A percentile compares a stretch with the other conserved stretches of the same genome.
These are phyloP conservation scores for Erodium maritimum DNA, from an alignment of 345 rosid species.

Conservation along the genomic window DNA sequence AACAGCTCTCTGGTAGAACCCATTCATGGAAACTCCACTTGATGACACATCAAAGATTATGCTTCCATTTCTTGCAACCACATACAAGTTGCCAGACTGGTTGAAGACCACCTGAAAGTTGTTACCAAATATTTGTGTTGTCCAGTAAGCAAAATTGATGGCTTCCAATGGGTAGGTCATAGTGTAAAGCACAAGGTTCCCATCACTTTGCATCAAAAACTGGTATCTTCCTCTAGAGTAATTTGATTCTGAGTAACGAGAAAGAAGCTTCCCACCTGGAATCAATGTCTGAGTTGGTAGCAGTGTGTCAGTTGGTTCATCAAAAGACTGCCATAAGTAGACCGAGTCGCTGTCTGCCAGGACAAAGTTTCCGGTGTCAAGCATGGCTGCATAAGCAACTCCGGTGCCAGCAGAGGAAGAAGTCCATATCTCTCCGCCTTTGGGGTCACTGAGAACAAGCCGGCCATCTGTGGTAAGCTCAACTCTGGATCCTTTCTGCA, in stretches of 20 bases:
- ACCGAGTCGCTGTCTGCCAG: slow-evolving; percentile 7
- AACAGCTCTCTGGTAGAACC: slow-evolving; percentile 31
- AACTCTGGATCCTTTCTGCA: slow-evolving; percentile 26
- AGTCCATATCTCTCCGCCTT: slow-evolving; percentile 21
- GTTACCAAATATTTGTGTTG: not conserved
- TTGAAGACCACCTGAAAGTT: slow-evolving; percentile 29
- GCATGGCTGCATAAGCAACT: slow-evolving; percentile 31
- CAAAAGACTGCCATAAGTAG: slow-evolving; percentile 39
- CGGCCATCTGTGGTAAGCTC: slow-evolving; percentile 20
- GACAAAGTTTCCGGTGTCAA: slow-evolving; percentile 45
- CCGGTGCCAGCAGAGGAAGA: slow-evolving; percentile 5
- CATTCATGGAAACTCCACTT: slow-evolving; percentile 1
- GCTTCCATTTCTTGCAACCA: slow-evolving; percentile 17
- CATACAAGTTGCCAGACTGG: slow-evolving; percentile 31
- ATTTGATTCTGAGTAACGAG: slow-evolving; percentile 19
- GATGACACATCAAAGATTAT: slow-evolving; percentile 1
- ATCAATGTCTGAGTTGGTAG: slow-evolving; percentile 33
- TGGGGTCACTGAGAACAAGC: slow-evolving; percentile 26
- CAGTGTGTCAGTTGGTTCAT: slow-evolving; percentile 40
- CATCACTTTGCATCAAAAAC: slow-evolving; percentile 20
- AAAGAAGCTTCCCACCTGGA: slow-evolving; percentile 6
- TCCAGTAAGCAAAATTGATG: slow-evolving; percentile 17
- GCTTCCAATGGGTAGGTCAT: slow-evolving; percentile 9
- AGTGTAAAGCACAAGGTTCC: slow-evolving; percentile 23
- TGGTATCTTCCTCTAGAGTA: slow-evolving; percentile 26